These are phyloP conservation scores for Xerocomus spinulosus DNA, from an alignment of 768 basidiomycete genomes.

Conservation along the genomic window DNA sequence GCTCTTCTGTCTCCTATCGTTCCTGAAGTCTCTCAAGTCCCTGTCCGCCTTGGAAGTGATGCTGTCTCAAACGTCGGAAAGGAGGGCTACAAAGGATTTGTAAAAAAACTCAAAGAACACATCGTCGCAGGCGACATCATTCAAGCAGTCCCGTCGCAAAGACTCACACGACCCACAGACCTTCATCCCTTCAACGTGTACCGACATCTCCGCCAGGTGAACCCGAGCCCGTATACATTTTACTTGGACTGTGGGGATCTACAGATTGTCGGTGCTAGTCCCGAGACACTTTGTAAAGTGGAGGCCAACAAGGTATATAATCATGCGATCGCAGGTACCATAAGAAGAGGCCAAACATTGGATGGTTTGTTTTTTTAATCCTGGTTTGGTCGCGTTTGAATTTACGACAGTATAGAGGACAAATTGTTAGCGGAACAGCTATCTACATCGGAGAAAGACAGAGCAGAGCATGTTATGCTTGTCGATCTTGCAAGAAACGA, in stretches of 20 bases:
- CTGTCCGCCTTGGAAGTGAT: conserved; percentile 58
- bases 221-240: conserved; percentile 99
- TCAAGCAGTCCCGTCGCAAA: conserved; percentile 96
- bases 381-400: conserved; percentile 4
- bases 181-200: conserved; percentile 98
- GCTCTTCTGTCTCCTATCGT: conserved; percentile 48
- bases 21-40: conserved; percentile 64
- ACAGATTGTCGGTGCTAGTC: conserved; percentile 96
- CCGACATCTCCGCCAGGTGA: conserved; percentile 86
- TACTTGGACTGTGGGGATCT: conserved; percentile 91
- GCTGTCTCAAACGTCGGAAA: conserved; percentile 90
- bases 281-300: conserved; percentile 96
- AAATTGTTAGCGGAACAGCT: conserved; percentile 68
- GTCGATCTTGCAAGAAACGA: conserved; percentile 98
- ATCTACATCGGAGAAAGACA: conserved; percentile 84
- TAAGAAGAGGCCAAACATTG: conserved; percentile 74
- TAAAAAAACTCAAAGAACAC: conserved; percentile 88
- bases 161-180: conserved; percentile 76
- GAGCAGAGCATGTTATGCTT: conserved; percentile 98
- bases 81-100: conserved; percentile 85
- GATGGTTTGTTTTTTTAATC: conserved; percentile 57
- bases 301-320: conserved; percentile 89
- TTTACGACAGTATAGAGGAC: conserved; percentile 67
- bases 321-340: conserved; percentile 97
- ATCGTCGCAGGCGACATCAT: conserved; percentile 97